phyloP scores from a whole-genome alignment of 345 rosid genomes.

The Melaleuca quinquenervia region DNA sequence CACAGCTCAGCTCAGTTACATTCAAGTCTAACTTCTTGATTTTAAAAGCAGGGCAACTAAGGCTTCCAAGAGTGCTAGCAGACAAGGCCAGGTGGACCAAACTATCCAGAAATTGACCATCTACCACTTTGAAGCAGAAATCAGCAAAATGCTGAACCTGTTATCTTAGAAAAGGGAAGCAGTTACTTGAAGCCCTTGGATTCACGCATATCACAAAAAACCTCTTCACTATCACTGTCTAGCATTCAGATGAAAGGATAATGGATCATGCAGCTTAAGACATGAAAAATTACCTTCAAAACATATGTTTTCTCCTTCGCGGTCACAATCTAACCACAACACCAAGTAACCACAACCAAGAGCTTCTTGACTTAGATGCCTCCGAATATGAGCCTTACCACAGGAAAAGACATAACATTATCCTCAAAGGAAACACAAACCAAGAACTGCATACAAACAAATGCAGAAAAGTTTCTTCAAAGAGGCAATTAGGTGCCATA shows the following conservation, averaged over 20 bases:
- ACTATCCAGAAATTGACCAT: not conserved
- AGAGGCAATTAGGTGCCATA: not conserved
- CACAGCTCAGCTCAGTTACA: not conserved
- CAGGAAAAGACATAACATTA: constrained; percentile 2
- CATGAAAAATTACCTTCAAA: constrained; percentile 57
- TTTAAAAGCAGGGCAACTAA: not conserved
- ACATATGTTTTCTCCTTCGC: constrained; percentile 98
- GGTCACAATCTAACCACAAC: constrained; percentile 95
- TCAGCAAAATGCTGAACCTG: not conserved
- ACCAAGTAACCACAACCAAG: constrained; percentile 76
- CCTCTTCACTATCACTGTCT: not conserved
- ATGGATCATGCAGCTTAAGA: not conserved
- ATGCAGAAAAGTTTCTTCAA: not conserved
- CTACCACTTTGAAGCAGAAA: not conserved
- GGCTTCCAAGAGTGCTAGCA: not conserved
- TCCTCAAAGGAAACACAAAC: not conserved
- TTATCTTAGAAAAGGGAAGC: not conserved
- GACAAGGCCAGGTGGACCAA: not conserved
- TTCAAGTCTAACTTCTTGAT: not conserved
- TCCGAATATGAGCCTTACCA: constrained; percentile 63
- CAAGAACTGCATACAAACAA: not conserved
- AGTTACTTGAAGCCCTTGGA: not conserved
- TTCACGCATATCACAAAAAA: not conserved
- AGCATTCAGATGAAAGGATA: not conserved
- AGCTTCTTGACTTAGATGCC: constrained; percentile 90